Percentiles rank a stretch among this genome's conserved stretches.
These are phyloP conservation scores for Nothophaeocryptopus gaeumannii DNA, from an alignment of 2,329 filamentous ascomycete species.

Conservation along the genomic window DNA sequence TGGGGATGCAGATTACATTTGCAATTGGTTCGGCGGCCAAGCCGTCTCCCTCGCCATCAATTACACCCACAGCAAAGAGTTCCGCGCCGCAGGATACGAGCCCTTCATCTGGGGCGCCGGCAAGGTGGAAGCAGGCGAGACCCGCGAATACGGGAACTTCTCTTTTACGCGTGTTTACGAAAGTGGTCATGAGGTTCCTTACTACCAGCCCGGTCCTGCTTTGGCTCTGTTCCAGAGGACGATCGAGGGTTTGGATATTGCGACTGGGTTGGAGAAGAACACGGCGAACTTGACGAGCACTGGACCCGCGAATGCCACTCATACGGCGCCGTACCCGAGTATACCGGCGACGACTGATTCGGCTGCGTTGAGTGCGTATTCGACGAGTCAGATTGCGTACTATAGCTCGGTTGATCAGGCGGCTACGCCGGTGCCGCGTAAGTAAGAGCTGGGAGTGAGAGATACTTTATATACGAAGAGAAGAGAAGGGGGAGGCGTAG, in stretches of 20 bases:
- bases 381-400: conserved; percentile 13
- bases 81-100: conserved; percentile 45
- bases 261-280: conserved; percentile 44
- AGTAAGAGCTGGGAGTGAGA: not conserved
- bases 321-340: conserved; percentile 35
- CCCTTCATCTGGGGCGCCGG: conserved; percentile 45
- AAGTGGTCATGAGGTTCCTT: conserved; percentile 50
- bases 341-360: conserved; percentile 30
- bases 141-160: conserved; percentile 51
- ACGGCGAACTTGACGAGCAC: conserved; percentile 35
- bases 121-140: conserved; percentile 50
- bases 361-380: conserved; percentile 7
- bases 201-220: conserved; percentile 50
- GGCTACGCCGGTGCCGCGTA: conserved; percentile 4
- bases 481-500: too few relatives aligned
- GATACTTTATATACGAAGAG: not conserved
- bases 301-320: conserved; percentile 39
- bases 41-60: conserved; percentile 40
- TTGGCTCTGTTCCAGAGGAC: conserved; percentile 51
- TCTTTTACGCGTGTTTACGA: conserved; percentile 52
- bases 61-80: conserved; percentile 38
- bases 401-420: conserved; percentile 12
- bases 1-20: conserved; percentile 51
- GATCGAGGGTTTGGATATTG: conserved; percentile 48
- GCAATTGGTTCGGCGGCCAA: conserved; percentile 46